Conservation (phyloP, 805 yeast genomes). For the Saturnispora galanensis region DNA sequence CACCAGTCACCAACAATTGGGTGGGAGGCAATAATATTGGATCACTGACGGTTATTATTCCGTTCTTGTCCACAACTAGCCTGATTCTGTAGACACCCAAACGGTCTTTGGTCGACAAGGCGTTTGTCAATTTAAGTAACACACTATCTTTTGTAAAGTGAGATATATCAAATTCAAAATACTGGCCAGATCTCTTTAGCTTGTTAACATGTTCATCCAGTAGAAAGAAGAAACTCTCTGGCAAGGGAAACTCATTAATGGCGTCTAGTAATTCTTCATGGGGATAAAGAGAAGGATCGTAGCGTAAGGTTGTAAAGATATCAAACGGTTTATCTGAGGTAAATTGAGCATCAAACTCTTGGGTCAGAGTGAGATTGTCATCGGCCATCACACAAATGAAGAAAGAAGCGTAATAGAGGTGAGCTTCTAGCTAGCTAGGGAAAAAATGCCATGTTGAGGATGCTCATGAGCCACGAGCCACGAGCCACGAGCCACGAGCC, state of each 20-base stretch:
- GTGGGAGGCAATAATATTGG: conserved; percentile 15
- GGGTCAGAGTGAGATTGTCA: conserved; percentile 15
- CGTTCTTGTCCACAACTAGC: conserved; percentile 28
- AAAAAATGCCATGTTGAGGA: no score
- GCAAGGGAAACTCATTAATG: conserved; percentile 17
- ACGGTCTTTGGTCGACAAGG: conserved; percentile 25
- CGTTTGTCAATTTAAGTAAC: conserved; percentile 30
- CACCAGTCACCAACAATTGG: conserved; percentile 1
- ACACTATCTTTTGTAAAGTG: conserved; percentile 34
- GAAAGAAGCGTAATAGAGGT: no score
- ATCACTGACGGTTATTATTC: conserved; percentile 25
- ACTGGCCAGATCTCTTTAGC: conserved; percentile 41
- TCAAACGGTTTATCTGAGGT: conserved; percentile 46
- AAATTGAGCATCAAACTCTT: conserved; percentile 63
- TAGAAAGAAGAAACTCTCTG: conserved; percentile 42
- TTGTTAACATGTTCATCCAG: conserved; percentile 57
- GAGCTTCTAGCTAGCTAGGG: no score
- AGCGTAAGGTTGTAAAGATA: conserved; percentile 62
- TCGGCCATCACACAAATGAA: no score
- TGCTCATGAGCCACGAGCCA: no score
- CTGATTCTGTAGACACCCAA: conserved; percentile 38
- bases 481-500: no score
- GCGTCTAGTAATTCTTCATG: conserved; percentile 17
- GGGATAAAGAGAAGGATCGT: conserved; percentile 50
- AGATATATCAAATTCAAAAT: conserved; percentile 37